Conservation (phyloP, 2,329 filamentous ascomycete genomes). For the Monosporascus sp. region DNA sequence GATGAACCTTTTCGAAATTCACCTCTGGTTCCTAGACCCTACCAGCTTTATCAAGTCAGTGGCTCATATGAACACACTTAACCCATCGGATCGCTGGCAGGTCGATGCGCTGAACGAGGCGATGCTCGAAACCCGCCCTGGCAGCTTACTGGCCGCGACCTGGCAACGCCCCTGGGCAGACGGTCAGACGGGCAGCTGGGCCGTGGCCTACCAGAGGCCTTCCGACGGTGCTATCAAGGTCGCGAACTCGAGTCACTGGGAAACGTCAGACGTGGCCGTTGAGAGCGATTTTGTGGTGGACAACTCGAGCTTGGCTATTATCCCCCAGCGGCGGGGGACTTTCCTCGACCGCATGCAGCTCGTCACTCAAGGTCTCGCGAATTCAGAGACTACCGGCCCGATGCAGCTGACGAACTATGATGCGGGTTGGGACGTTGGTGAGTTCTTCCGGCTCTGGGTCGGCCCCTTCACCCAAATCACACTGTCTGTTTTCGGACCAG, state of each 20-base stretch:
- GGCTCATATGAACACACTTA: slow-evolving; percentile 9
- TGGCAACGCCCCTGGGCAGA: slow-evolving; percentile 14
- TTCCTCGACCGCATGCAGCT: slow-evolving; percentile 13
- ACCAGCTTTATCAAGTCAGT: slow-evolving; percentile 14
- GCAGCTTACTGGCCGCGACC: slow-evolving; percentile 16
- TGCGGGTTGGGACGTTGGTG: slow-evolving; percentile 15
- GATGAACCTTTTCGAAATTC: slow-evolving; percentile 6
- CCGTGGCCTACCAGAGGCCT: slow-evolving; percentile 19
- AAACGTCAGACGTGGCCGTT: slow-evolving; percentile 11
- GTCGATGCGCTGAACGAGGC: slow-evolving; percentile 13
- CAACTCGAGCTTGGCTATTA: slow-evolving; percentile 17
- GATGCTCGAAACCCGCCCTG: slow-evolving; percentile 12
- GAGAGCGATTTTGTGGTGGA: slow-evolving; percentile 9
- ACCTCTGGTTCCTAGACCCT: slow-evolving; percentile 16
- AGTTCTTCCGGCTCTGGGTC: neutral
- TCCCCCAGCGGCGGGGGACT: slow-evolving; percentile 10
- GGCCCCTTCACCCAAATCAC: no score
- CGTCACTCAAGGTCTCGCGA: slow-evolving; percentile 8
- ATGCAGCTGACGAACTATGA: slow-evolving; percentile 14
- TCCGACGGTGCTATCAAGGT: slow-evolving; percentile 17
- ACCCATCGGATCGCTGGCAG: slow-evolving; percentile 13
- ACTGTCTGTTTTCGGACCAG: neutral
- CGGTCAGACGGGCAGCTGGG: slow-evolving; percentile 12
- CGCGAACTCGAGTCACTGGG: slow-evolving; percentile 17
- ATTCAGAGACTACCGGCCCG: slow-evolving; percentile 5